Base-by-base conservation (phyloP, 371 early-diverging fungal genomes). In the Apophysomyces ossiformis region DNA sequence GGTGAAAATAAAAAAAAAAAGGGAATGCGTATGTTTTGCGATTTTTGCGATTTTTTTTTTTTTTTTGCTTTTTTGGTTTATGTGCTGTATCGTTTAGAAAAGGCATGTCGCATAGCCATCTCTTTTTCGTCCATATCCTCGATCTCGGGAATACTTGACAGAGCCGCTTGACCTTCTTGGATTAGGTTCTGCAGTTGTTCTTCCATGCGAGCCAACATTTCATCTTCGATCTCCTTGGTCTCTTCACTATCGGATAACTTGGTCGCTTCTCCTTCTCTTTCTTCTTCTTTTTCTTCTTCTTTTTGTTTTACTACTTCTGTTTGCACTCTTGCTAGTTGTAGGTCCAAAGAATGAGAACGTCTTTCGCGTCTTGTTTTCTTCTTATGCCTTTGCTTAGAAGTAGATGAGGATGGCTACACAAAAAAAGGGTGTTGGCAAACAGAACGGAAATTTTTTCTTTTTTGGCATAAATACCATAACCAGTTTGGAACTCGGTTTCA, bases 101-200 rank as follows among this genome's bases (percentile, higher is more conserved):
- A 71, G 9, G 71, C 67, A 26, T 62, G 65, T 35, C 73, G 69
- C 65, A 69, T 66, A 8, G 66, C 64, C n/a, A 69, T 67, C 62
- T 73, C 70, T 37, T 69, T 68, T 45, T 67, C 67, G 54, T 75
- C 71, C 63, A 71, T 43, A 9, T 73, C 73, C 15, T 71, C 63
- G 11, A 66, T 7, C n/a, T 69, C 59, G 47, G 69, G 67, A 45
- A 54, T 69, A 50, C 70, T 74, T 58, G 69, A 65, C 11, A 81
- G 68, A 7, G 81, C 81, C 32, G 76, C 76, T 60, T 81, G 74
- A 18, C 81, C 78, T 66, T 78, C 68, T 62, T 81, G 70, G 37
- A 81, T 77, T 13, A 81, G 63, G 1, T 73, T 69, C 44, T 75
- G 69, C 12, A 77, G 39, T 5, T 60, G 69, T 57, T 72, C 78